A percentile compares a stretch with the other conserved stretches of the same genome.
These are phyloP conservation scores for Talaromyces sp. DNA, from an alignment of 2,329 filamentous ascomycete species.

Conservation along the genomic window DNA sequence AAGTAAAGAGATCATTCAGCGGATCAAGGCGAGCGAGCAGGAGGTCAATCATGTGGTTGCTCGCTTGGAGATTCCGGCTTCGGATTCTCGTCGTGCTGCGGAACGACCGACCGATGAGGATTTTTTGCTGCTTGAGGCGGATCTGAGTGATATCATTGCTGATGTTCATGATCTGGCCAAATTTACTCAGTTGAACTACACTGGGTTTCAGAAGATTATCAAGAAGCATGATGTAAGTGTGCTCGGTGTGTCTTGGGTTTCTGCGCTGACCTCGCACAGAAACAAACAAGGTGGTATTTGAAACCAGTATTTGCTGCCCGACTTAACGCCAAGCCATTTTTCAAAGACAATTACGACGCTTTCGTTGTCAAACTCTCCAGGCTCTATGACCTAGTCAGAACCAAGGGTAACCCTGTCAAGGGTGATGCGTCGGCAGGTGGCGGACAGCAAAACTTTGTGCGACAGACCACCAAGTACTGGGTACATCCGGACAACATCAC, in stretches of 20 bases:
- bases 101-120: constrained; percentile 76
- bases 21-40: constrained; percentile 81
- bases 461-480: constrained; percentile 99
- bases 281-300: constrained; percentile 90
- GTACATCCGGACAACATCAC: constrained; percentile 98
- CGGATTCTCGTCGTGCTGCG: constrained; percentile 44
- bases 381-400: constrained; percentile 91
- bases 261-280: constrained; percentile 71
- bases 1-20: constrained; percentile 87
- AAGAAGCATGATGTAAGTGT: constrained; percentile 91
- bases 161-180: constrained; percentile 98
- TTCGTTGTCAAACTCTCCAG: constrained; percentile 93
- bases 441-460: constrained; percentile 89
- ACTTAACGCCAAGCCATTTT: constrained; percentile 94
- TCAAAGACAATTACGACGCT: constrained; percentile 97
- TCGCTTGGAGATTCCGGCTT: constrained; percentile 54
- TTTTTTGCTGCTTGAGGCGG: constrained; percentile 88
- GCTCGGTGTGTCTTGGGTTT: no score
- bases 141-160: constrained; percentile 95
- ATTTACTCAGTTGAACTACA: constrained; percentile 98
- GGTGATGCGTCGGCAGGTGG: constrained; percentile 91
- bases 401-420: constrained; percentile 84
- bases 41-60: constrained; percentile 87
- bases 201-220: constrained; percentile 99
- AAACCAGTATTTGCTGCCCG: constrained; percentile 94